Conservation (phyloP, 169 alveolate species). For the Babesia bigemina region DNA sequence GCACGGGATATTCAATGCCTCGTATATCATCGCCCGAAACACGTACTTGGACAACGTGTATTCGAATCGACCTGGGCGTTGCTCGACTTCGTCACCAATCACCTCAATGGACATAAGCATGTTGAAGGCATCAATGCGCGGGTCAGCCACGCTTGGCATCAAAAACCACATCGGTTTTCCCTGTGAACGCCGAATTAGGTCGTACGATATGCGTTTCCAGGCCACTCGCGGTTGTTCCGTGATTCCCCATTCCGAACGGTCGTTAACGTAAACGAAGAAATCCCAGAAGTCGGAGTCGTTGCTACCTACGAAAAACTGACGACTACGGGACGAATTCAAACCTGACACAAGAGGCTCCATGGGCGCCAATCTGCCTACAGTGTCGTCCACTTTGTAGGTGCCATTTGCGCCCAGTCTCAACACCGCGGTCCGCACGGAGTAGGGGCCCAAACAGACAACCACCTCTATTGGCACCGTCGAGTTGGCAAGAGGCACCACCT, state of each 20-base stretch:
- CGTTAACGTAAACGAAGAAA: constrained; percentile 64
- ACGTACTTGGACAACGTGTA: constrained; percentile 76
- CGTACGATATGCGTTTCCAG: constrained; percentile 81
- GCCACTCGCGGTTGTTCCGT: constrained; percentile 67
- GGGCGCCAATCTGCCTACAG: constrained; percentile 79
- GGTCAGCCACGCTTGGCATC: constrained; percentile 56
- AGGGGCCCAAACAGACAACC: constrained; percentile 73
- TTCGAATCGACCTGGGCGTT: constrained; percentile 81
- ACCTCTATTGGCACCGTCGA: constrained; percentile 49
- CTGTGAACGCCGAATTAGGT: constrained; percentile 59
- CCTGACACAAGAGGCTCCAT: constrained; percentile 77
- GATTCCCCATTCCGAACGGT: constrained; percentile 32
- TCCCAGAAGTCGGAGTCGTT: constrained; percentile 78
- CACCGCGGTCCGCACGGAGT: constrained; percentile 46
- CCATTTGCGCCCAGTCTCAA: constrained; percentile 18
- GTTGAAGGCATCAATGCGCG: constrained; percentile 55
- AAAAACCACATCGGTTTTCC: constrained; percentile 86
- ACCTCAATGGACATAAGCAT: constrained; percentile 68
- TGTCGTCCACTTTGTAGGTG: constrained; percentile 77
- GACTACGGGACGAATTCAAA: not conserved
- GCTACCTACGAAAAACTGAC: constrained; percentile 17
- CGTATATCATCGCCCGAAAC: constrained; percentile 85
- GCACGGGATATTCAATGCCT: constrained; percentile 86
- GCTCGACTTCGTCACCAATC: constrained; percentile 44
- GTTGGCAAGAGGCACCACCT: constrained; percentile 63